Base-by-base conservation (phyloP, 352 stramenopile genomes). In the Pythium rhizo-oryzae region DNA sequence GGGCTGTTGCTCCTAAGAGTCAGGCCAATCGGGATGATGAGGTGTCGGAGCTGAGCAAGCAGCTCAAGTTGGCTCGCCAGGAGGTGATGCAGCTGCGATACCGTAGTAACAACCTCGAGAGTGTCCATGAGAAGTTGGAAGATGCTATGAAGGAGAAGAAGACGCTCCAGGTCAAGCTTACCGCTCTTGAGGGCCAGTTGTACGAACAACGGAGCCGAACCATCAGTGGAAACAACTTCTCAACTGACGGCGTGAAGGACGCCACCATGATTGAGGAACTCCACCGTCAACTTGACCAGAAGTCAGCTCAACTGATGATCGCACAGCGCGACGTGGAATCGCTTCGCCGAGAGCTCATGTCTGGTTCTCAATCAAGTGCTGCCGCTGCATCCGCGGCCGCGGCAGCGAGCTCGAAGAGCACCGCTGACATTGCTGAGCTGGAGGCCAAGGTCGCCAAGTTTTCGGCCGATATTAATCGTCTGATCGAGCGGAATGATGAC, bases 61-160 rank as follows among this genome's bases (percentile, higher is more conserved):
- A 92, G 65, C 69, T 94, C 7, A 94, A 94, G 61, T 58, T 91
- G 18, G 81, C 85, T 8, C 85, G 87, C 35, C 85, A 94, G 50
- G 85, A 94, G 55, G 84, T 90, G 15, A 94, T 94, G 85, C 82
- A 92, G 73, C 79, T 94, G 21, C 85, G 84, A 0, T 94, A 91
- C 74, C 85, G 85, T 30, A 92, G 84, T 44, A 94, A 94, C 57
- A 84, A 91, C 63, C 73, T 91, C 15, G 85, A 91, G 44, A 88
- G 78, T 46, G 75, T 91, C 4, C 67, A 90, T 46, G 81, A 92
- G 44, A 79, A 82, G 44, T 71, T 91, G 1, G 85, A 94, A 54
- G 80, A 89, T 0, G 74, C 81, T n/a, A 63, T 91, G 21, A 92
- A 92, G 65, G 85, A 92, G 62, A 94, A 94, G 51, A 82, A 85